phyloP scores from a whole-genome alignment of 192 early-diverging fungal genomes.

The Linnemannia schmuckeri region DNA sequence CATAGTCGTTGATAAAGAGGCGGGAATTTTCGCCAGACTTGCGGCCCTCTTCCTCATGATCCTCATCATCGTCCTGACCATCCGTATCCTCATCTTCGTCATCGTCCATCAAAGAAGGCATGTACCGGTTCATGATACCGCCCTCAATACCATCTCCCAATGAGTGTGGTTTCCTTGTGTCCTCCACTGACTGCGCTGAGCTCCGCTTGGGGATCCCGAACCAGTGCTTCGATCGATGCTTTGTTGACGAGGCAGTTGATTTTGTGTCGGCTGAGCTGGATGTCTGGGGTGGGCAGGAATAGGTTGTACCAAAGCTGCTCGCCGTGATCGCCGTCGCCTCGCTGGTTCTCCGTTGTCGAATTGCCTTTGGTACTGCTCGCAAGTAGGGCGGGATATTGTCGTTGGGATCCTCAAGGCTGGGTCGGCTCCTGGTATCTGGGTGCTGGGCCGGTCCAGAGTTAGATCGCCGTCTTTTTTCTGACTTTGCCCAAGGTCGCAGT shows the following conservation, averaged over 20 bases:
- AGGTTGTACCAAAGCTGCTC: not conserved
- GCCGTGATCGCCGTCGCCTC: constrained; percentile 17
- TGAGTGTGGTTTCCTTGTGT: constrained; percentile 32
- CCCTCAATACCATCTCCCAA: constrained; percentile 43
- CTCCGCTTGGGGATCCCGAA: constrained; percentile 31
- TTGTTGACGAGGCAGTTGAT: constrained; percentile 6
- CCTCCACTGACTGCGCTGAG: constrained; percentile 5
- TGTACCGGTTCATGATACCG: constrained; percentile 18
- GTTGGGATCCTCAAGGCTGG: constrained; percentile 9
- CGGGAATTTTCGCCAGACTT: constrained; percentile 12
- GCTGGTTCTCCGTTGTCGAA: constrained; percentile 22
- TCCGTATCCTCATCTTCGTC: constrained; percentile 36
- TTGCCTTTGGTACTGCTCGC: not conserved
- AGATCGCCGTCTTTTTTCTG: constrained; percentile 31
- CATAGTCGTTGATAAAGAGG: constrained; percentile 47
- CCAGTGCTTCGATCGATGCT: constrained; percentile 42
- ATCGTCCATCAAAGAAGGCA: constrained; percentile 9
- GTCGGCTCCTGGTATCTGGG: constrained; percentile 7
- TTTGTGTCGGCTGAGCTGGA: not conserved
- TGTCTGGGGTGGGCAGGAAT: constrained; percentile 9
- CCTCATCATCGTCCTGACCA: constrained; percentile 26
- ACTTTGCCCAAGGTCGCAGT: constrained; percentile 18
- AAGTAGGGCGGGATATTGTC: not conserved
- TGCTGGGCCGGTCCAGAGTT: constrained; percentile 45
- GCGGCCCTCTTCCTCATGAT: constrained; percentile 8